Evolutionary conservation across 2,329 filamentous ascomycete species (phyloP), one percentile per base, ranked within the genome.

Genomic region (Penicillium sp.): DNA sequence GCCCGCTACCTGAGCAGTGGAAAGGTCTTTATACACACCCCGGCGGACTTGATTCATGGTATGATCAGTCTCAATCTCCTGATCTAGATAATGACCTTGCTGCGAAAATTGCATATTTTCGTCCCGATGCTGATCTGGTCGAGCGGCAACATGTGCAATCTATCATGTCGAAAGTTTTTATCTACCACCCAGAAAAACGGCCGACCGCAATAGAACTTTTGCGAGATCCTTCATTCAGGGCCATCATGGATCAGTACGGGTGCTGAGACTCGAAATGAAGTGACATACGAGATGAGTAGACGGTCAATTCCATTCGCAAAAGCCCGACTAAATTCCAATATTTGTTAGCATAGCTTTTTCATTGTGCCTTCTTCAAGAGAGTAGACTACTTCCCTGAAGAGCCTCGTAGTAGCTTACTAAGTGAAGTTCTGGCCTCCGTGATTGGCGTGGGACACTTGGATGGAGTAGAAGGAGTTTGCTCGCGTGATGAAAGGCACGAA

Each of bases 171-270:
- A 60, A 43, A 53, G 59, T 64, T 2, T 71, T 70, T 53, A 58
- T 14, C 40, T 69, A 63, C 20, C 34, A 13, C 16, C 58, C 61
- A 8, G 61, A 64, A 50, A 55, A 69, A 50, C 61, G 66, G 26
- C 60, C 52, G 16, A 69, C 64, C 11, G 66, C 68, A 45, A 57
- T 55, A 9, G 47, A 69, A 43, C 64, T 69, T 64, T 44, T 69
- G 50, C 57, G 45, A 14, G 65, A 70, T 26, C 56, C 65, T 44
- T 64, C 63, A 39, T 70, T 66, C 56, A 64, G 55, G 54, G 61
- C 63, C 53, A 52, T 70, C 32, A 68, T 69, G 63, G 57, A 66
- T 3, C 64, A 34, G 52, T 65, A 70, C 58, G 61, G 58, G 39
- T 65, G 64, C 58, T 68, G 55, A 64, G n/a, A n/a, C n/a, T n/a